Evolutionary conservation across 176 grass and related monocot genomes (phyloP).

Genomic region (Zea luxurians): DNA sequence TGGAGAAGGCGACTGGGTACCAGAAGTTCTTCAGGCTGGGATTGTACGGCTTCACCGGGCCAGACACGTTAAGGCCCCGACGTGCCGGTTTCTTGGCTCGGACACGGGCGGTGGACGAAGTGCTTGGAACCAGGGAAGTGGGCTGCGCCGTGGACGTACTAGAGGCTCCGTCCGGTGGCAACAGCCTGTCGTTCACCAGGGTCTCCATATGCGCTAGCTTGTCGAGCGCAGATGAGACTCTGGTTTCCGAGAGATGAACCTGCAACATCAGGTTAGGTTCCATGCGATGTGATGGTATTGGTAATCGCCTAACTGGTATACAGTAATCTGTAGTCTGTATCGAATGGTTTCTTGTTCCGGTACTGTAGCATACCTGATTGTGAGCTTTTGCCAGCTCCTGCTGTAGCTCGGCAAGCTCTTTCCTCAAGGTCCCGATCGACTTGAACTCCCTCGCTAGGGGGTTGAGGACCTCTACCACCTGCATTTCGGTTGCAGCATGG

Average conservation of each 20-base stretch:
- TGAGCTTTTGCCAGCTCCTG: constrained; percentile 68
- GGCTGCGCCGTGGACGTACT: constrained; percentile 39
- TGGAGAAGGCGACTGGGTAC: constrained; percentile 95
- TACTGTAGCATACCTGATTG: constrained; percentile 58
- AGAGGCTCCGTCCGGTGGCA: constrained; percentile 49
- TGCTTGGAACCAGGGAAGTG: constrained; percentile 56
- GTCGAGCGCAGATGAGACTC: constrained; percentile 67
- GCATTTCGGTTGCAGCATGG: constrained; percentile 18
- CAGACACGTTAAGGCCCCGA: constrained; percentile 66
- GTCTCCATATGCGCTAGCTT: constrained; percentile 85
- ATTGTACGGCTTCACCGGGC: constrained; percentile 76
- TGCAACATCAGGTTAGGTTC: constrained; percentile 33
- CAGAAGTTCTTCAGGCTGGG: constrained; percentile 87
- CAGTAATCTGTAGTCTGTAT: no score
- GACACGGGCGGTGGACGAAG: constrained; percentile 38
- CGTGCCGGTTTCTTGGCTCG: constrained; percentile 41
- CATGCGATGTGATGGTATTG: neutral
- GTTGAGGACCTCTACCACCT: constrained; percentile 94
- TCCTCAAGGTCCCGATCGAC: constrained; percentile 87
- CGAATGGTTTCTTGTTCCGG: neutral
- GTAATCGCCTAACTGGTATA: no score
- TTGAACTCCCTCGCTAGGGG: constrained; percentile 88
- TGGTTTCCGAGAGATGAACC: constrained; percentile 79
- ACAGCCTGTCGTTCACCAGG: constrained; percentile 67
- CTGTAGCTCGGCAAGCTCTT: constrained; percentile 79